Percentiles rank a stretch among this genome's conserved stretches.
These are phyloP conservation scores for Malus hybrid DNA, from an alignment of 331 rosid genomes.

Conservation along the genomic window DNA sequence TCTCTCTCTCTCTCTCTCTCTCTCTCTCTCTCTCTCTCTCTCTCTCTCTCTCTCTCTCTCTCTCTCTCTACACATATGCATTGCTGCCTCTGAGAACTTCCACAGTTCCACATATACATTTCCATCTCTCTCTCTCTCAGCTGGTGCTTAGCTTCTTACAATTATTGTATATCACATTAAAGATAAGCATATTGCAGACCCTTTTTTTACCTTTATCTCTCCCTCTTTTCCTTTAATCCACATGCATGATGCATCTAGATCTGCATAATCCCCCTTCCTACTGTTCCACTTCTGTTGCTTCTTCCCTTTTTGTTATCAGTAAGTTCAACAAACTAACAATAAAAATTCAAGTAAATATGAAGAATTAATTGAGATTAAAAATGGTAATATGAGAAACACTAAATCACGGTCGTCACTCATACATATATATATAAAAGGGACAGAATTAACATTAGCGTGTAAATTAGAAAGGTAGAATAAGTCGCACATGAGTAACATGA, in stretches of 20 bases:
- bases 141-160: neutral
- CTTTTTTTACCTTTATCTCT: neutral
- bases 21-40: no score
- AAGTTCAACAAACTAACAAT: neutral
- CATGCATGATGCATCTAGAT: slow-evolving; percentile 33
- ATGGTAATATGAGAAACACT: neutral
- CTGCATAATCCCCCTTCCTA: no score
- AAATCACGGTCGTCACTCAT: no score
- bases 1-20: no score
- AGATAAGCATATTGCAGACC: neutral
- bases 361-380: neutral
- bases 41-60: no score
- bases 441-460: no score
- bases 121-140: no score
- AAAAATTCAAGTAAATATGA: neutral
- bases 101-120: no score
- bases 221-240: slow-evolving; percentile 23
- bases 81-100: neutral
- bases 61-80: neutral
- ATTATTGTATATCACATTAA: neutral
- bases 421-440: no score
- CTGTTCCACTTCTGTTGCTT: neutral
- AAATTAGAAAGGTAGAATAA: no score
- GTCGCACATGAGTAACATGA: neutral
- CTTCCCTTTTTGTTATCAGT: neutral